Evolutionary conservation across 441 rosid genomes (phyloP), one percentile per base, ranked within the genome.

Genomic region (Sinapis alba): DNA sequence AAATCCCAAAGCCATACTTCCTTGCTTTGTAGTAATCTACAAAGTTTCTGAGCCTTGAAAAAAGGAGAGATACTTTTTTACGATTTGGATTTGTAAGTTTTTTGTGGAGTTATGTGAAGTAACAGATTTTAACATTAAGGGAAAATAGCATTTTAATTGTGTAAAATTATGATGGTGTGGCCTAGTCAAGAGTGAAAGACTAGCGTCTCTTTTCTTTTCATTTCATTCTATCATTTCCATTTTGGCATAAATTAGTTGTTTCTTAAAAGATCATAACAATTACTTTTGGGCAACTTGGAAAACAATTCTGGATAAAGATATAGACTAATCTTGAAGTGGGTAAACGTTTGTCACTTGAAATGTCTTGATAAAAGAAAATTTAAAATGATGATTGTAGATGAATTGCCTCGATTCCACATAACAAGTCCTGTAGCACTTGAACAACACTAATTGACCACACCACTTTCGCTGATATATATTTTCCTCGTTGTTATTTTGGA

Each of bases 11-110:
- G 97, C 96, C 2, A 91, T 93, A 65, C 91, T 94, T 69, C 93
- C 98, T 19, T 94, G 98, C 69, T 94, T 94, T 75, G 96, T 94
- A 54, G 98, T 94, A 34, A 86, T 91, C 70, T 94, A 94, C 86
- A 84, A 73, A 79, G 86, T 90, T 1, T 73, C 87, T 0, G 83
- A 82, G 71, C 77, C 83, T 56, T 84, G 65, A 60, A 0, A 9
- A 61, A 10, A 73, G 19, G 19, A 28, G 3, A 51, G 47, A 69
- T 11, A 34, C 38, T 20, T 69, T 21, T 54, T 21, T 11, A 8
- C 9, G 43, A 62, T 63, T 64, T 71, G 62, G 62, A 47, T 58
- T 71, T 65, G 72, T 77, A 58, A 13, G 53, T 16, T 38, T 15
- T 38, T 59, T 38, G 38, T 47, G n/a, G 6, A 50, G 34, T 71